Base-by-base conservation (phyloP, 306 rosid genomes). In the Dalbergia oliveri region DNA sequence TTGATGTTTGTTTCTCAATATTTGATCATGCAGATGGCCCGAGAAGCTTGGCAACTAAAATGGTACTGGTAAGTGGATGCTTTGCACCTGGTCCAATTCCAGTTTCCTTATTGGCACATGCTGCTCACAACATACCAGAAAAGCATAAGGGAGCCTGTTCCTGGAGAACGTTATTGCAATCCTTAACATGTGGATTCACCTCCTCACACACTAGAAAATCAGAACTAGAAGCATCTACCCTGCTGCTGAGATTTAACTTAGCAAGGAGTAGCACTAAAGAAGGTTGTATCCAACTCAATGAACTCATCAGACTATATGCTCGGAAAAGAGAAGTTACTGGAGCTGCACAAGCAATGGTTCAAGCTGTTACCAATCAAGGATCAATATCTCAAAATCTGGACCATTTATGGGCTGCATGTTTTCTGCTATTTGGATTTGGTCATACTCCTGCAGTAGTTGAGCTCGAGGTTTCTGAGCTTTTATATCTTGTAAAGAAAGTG, bases 11-110 rank as follows among this genome's bases (percentile, higher is more conserved):
- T 83, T 94, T 92, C 86, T 92, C 98, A 1, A 90, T 94, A 79
- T 92, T 94, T 37, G 98, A 92, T 82, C 97, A 92, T 47, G 97
- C 97, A 0, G 97, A 92, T 33, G 93, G 97, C 8, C 98, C 96
- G 4, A 84, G 83, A 78, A 92, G 97, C 88, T 86, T 94, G 88
- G 90, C 98, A 13, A 89, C 93, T 59, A 88, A 92, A 86, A 94
- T 94, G 97, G 89, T 91, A 31, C 92, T 89, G 53, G 97, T 90
- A 50, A 88, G 98, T 71, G 94, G 94, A 70, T 94, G 98, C 97
- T 94, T 94, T 72, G 97, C 96, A 21, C 96, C 98, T 0, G 72
- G 85, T 26, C 81, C 94, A 31, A 85, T 94, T 83, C 98, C 96
- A 45, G 73, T 87, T 86, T 86, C 90, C 18, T 83, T 90, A 63